These are phyloP conservation scores for Avena atlantica DNA, from an alignment of 176 grass and related monocot genomes.

Conservation along the genomic window DNA sequence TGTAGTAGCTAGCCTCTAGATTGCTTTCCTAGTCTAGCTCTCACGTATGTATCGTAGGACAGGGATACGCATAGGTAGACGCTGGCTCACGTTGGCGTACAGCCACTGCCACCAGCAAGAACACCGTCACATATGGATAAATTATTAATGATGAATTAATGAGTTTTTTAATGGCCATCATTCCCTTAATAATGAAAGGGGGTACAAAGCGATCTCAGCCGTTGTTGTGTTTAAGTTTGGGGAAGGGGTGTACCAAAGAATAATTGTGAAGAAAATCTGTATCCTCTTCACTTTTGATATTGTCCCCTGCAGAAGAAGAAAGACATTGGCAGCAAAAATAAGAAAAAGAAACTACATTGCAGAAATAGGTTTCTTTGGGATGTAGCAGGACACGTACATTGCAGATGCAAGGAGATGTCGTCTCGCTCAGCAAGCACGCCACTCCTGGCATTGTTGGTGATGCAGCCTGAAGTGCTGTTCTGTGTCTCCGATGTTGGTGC, in stretches of 20 bases:
- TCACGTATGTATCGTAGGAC: too few species aligned
- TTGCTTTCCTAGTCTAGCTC: too few species aligned
- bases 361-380: not conserved
- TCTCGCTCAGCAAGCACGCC: not conserved
- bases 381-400: not conserved
- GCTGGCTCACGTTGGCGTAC: too few species aligned
- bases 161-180: too few species aligned
- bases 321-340: not conserved
- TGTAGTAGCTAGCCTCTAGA: too few species aligned
- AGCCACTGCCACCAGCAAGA: too few species aligned
- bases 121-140: too few species aligned
- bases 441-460: not conserved
- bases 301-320: constrained; percentile 40
- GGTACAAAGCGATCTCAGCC: constrained; percentile 12
- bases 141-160: too few species aligned
- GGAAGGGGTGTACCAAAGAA: too few species aligned
- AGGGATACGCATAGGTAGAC: too few species aligned
- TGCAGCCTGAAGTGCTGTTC: not conserved
- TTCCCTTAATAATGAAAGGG: too few species aligned
- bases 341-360: not conserved
- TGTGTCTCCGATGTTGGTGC: not conserved
- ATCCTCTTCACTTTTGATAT: constrained; percentile 29
- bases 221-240: constrained; percentile 3
- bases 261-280: not conserved
- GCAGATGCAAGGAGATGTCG: not conserved